Evolutionary conservation across 2,329 filamentous ascomycete genomes (phyloP).

Genomic region (Sclerotiophoma versabilis): DNA sequence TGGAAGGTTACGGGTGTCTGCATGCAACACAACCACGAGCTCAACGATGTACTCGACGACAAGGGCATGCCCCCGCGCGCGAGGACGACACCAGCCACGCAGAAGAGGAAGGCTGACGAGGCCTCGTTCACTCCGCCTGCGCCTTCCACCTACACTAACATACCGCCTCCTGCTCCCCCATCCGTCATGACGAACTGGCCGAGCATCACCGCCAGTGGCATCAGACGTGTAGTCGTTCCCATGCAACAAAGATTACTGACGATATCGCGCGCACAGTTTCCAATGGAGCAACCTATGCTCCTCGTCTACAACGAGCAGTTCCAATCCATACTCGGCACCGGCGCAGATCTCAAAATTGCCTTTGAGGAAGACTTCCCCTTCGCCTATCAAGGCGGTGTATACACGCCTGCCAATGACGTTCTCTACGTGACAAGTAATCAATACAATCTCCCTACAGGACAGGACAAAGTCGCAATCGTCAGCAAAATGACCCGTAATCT

Average conservation of each 20-base stretch:
- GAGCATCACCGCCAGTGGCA: slow-evolving; percentile 11
- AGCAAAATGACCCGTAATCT: slow-evolving; percentile 22
- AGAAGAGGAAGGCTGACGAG: slow-evolving; percentile 1
- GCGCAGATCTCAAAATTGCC: slow-evolving; percentile 20
- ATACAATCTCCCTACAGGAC: slow-evolving; percentile 22
- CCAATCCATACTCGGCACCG: slow-evolving; percentile 14
- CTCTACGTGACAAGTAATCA: slow-evolving; percentile 53
- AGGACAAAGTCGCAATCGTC: slow-evolving; percentile 30
- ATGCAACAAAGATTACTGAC: slow-evolving; percentile 21
- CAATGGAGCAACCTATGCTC: slow-evolving; percentile 15
- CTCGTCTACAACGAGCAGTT: slow-evolving; percentile 19
- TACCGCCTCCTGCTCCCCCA: background rate
- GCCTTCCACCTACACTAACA: slow-evolving; percentile 10
- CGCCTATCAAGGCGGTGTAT: slow-evolving; percentile 59
- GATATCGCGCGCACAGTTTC: slow-evolving; percentile 8
- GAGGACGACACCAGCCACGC: slow-evolving; percentile 1
- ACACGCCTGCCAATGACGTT: slow-evolving; percentile 38
- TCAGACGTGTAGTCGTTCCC: slow-evolving; percentile 11
- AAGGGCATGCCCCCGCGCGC: slow-evolving; percentile 23
- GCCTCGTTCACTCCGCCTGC: slow-evolving; percentile 8
- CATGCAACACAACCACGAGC: slow-evolving; percentile 19
- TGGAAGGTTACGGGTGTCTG: slow-evolving; percentile 18
- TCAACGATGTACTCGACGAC: slow-evolving; percentile 20
- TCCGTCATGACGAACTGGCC: slow-evolving; percentile 16
- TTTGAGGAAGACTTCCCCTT: slow-evolving; percentile 71